These are phyloP conservation scores for Euphorbia lathyris DNA, from an alignment of 345 rosid genomes.

Conservation along the genomic window DNA sequence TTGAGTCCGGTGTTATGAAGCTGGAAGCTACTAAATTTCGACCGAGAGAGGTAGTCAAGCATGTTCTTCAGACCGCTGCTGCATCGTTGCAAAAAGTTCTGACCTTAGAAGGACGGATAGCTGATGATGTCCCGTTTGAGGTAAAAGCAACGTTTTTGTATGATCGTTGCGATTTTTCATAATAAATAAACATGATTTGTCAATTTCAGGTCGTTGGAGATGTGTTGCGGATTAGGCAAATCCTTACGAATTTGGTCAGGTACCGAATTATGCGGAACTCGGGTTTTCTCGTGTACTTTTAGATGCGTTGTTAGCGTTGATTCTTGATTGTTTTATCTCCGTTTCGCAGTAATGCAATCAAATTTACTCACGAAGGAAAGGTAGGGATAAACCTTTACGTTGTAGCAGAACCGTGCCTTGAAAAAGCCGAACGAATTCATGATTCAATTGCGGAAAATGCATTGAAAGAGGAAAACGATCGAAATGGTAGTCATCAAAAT, in stretches of 20 bases:
- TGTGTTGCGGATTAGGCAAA: slow-evolving; percentile 90
- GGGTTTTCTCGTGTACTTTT: neutral
- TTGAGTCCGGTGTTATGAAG: slow-evolving; percentile 98
- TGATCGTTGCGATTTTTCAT: neutral
- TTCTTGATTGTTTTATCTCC: neutral
- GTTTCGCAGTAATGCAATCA: slow-evolving; percentile 77
- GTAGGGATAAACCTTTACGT: slow-evolving; percentile 77
- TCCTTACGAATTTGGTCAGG: slow-evolving; percentile 96
- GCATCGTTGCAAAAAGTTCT: slow-evolving; percentile 77
- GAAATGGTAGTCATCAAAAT: slow-evolving; percentile 22
- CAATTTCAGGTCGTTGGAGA: slow-evolving; percentile 78
- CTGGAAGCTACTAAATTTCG: slow-evolving; percentile 91
- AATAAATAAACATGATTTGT: neutral
- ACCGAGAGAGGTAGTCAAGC: slow-evolving; percentile 90
- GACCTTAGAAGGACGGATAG: slow-evolving; percentile 75
- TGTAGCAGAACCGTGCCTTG: slow-evolving; percentile 59
- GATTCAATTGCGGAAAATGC: slow-evolving; percentile 22
- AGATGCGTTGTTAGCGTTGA: neutral
- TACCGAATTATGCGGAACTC: slow-evolving; percentile 19
- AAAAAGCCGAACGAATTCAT: slow-evolving; percentile 34
- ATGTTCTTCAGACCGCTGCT: slow-evolving; percentile 93
- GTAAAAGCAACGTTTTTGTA: slow-evolving; percentile 23
- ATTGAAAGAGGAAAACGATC: slow-evolving; percentile 33
- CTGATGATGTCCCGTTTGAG: slow-evolving; percentile 90
- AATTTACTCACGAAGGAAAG: slow-evolving; percentile 92